These are phyloP conservation scores for Miamiensis avidus DNA, from an alignment of 169 alveolate genomes.

Conservation along the genomic window DNA sequence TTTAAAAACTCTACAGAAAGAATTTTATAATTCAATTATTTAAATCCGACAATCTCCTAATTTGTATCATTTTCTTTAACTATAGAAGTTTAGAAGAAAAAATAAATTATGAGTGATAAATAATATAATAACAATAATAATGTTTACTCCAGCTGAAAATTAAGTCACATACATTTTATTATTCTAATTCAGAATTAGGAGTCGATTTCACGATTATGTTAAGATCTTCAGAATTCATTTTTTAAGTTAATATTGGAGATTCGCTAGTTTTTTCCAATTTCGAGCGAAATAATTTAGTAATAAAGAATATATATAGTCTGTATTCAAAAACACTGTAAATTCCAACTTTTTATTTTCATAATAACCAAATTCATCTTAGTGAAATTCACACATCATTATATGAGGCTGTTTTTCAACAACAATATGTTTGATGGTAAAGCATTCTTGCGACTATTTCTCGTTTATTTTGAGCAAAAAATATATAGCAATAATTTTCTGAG, in stretches of 20 bases:
- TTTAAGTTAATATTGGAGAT: neutral
- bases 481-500: slow-evolving; percentile 26
- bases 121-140: too few relatives aligned
- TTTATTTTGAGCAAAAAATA: slow-evolving; percentile 31
- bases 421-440: slow-evolving; percentile 24
- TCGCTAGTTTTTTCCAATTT: slow-evolving; percentile 2
- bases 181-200: slow-evolving; percentile 1
- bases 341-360: slow-evolving; percentile 40
- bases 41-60: too few relatives aligned
- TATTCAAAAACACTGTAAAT: slow-evolving; percentile 42
- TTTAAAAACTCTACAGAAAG: too few relatives aligned
- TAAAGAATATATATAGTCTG: slow-evolving; percentile 36
- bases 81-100: too few relatives aligned
- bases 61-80: too few relatives aligned
- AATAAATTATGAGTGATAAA: too few relatives aligned
- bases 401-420: slow-evolving; percentile 27
- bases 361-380: slow-evolving; percentile 24
- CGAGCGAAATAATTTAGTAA: slow-evolving; percentile 30
- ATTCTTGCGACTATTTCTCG: slow-evolving; percentile 5
- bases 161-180: slow-evolving; percentile 13
- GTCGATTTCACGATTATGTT: slow-evolving; percentile 15
- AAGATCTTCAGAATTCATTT: slow-evolving; percentile 16
- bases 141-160: neutral
- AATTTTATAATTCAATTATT: too few relatives aligned
- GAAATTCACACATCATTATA: slow-evolving; percentile 36